Evolutionary conservation across 164 flowering plant genomes (phyloP), one percentile per base, ranked within the genome.

Genomic region (Pachysandra terminalis): DNA sequence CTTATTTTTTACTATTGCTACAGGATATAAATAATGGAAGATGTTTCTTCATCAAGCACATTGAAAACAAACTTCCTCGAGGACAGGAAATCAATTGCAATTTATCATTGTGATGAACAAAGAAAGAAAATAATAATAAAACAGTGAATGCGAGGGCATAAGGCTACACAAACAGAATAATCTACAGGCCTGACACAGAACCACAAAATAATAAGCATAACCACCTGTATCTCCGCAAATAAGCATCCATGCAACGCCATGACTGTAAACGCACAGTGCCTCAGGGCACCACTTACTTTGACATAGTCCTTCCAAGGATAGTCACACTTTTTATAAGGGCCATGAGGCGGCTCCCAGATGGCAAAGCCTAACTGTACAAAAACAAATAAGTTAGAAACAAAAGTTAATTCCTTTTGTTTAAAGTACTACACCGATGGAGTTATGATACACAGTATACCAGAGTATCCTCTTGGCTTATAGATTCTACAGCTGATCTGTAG

Each of bases 161-260:
- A 3, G 7, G 37, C 37, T 32, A 32, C 37, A 32, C 3, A 32
- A 32, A 32, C 37, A 32, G 26, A 56, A n/a, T 6, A 56, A 21
- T 21, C 32, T 28, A 8, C 25, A 16, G 51, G 21, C 24, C 27
- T 13, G 0, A 9, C 63, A 22, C 48, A 59, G 3, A 59, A 19
- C 2, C 66, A 27, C 14, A 68, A 49, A 56, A 15, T 54, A 71
- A 61, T 71, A 61, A 64, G 56, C 21, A 62, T n/a, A 61, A 64
- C 45, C 63, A 91, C 98, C 97, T 91, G 98, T 56, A 94, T 94
- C 81, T 94, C 97, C 15, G 98, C 83, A 59, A 94, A 92, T 64
- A 94, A 82, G 69, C 91, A 91, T 7, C 98, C 96, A 68, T 91
- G 97, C 85, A 94, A 77, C 8, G 98, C 91, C 97, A 94, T 94